Evolutionary conservation across 192 early-diverging fungal species (phyloP), one percentile per base, ranked within the genome.

Genomic region (Umbelopsis vinacea): DNA sequence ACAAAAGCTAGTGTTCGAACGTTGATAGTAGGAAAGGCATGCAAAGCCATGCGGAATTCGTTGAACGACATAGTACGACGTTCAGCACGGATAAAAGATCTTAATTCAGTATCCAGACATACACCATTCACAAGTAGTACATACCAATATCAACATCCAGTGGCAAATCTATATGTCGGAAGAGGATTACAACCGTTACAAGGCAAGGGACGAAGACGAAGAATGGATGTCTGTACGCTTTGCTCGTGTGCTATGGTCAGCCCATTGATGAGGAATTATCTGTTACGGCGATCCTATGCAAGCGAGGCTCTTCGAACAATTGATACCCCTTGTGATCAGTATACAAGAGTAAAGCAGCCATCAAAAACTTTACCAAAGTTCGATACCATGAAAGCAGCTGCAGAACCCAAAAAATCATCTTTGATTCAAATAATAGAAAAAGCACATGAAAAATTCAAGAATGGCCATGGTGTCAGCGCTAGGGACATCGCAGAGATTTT

Each of bases 11-110:
- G 57, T 43, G 40, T 29, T 63, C n/a, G 57, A 63, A 29, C 29
- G 57, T 63, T 37, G 57, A 63, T 29, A 29, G 33, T 63, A n/a
- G 33, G 33, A 63, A 63, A 37, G 57, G 57, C 57, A 63, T 63
- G 57, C 57, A 63, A 63, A 63, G 57, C 57, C 57, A 63, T 63
- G 57, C 57, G 57, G 57, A 63, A 63, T 63, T 63, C 57, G 57
- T 37, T 63, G 57, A 63, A 63, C 33, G 29, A 63, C 57, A 63
- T 63, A 63, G 6, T 63, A 63, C 57, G 57, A 35, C 57, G 57
- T 63, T 63, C 57, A 29, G 57, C 35, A 37, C 26, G 33, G 33
- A 37, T 63, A 33, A 63, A 63, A 37, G 57, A 63, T 19, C 57
- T 63, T 4, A 63, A 63, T 37, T n/a, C 57, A 17, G 0, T 63